Percentiles rank a stretch among this genome's conserved stretches.
Conservation (phyloP, 1,284 basidiomycete species). For the Moniliella sp. region DNA sequence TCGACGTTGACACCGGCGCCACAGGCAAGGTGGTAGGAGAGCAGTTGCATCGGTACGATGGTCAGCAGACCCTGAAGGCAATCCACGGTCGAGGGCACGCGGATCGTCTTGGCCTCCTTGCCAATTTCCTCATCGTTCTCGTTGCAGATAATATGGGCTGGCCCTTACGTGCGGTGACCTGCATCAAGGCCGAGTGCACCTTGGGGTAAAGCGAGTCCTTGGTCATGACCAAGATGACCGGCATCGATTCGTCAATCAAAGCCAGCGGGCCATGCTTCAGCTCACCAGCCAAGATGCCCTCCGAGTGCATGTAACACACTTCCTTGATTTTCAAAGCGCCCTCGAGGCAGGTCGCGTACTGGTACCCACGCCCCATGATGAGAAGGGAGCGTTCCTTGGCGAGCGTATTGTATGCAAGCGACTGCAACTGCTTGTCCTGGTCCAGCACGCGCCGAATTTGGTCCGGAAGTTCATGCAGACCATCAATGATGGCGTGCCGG, state of each 20-base stretch:
- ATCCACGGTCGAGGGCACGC: conserved; percentile 59
- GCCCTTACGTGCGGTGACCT: conserved; percentile 91
- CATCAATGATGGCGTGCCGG: conserved; percentile 78
- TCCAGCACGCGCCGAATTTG: conserved; percentile 79
- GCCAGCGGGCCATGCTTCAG: conserved; percentile 95
- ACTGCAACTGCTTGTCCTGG: conserved; percentile 56
- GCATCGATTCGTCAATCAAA: conserved; percentile 94
- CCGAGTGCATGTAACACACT: conserved; percentile 43
- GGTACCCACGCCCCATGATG: conserved; percentile 94
- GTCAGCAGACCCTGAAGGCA: conserved; percentile 90
- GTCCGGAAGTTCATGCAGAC: conserved; percentile 67
- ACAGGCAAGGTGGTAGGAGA: conserved; percentile 88
- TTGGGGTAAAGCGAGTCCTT: conserved; percentile 95
- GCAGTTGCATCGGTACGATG: conserved; percentile 81
- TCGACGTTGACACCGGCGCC: conserved; percentile 90
- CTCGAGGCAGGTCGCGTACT: conserved; percentile 89
- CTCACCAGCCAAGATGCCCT: conserved; percentile 75
- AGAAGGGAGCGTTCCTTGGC: conserved; percentile 67
- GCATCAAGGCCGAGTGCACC: conserved; percentile 79
- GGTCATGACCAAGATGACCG: conserved; percentile 68
- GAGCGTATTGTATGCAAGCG: conserved; percentile 57
- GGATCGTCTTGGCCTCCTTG: conserved; percentile 56
- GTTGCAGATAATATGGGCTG: conserved; percentile 84
- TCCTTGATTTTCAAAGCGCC: conserved; percentile 99
- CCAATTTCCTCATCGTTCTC: conserved; percentile 73